phyloP scores from a whole-genome alignment of 177 flowering plant genomes.

The Telopea speciosissima region DNA sequence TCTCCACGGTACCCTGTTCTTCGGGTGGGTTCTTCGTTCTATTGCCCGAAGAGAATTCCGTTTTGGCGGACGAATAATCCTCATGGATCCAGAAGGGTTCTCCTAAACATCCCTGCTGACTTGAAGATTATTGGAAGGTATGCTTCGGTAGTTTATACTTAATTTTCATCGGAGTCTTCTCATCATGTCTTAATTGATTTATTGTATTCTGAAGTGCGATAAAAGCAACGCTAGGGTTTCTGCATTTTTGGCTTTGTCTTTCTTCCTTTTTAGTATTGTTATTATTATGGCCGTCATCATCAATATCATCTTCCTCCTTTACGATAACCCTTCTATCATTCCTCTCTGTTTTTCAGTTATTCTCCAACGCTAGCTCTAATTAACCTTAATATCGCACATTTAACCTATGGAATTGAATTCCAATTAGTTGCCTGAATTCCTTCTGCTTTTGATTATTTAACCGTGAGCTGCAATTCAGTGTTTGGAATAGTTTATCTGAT shows the following conservation, averaged over 20 bases:
- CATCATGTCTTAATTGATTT: no score
- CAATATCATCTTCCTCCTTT: neutral
- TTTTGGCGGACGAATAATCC: neutral
- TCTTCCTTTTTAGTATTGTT: no score
- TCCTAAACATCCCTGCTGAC: neutral
- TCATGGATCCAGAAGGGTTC: neutral
- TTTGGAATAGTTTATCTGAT: no score
- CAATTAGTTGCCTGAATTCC: no score
- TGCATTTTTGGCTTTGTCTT: no score
- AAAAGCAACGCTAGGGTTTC: neutral
- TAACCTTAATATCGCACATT: no score
- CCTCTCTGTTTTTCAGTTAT: no score
- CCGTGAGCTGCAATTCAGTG: no score
- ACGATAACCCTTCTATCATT: neutral
- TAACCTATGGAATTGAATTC: no score
- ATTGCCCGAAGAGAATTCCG: neutral
- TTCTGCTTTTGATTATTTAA: no score
- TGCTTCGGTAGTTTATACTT: neutral
- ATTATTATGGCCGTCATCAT: no score
- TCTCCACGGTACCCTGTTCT: neutral
- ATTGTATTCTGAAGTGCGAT: neutral
- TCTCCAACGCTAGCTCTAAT: no score
- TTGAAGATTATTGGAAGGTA: neutral
- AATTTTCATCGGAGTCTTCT: neutral
- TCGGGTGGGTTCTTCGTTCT: neutral